Evolutionary conservation across 495 filamentous ascomycete genomes (phyloP), one percentile per base, ranked within the genome.

Genomic region (Zalerion maritima): DNA sequence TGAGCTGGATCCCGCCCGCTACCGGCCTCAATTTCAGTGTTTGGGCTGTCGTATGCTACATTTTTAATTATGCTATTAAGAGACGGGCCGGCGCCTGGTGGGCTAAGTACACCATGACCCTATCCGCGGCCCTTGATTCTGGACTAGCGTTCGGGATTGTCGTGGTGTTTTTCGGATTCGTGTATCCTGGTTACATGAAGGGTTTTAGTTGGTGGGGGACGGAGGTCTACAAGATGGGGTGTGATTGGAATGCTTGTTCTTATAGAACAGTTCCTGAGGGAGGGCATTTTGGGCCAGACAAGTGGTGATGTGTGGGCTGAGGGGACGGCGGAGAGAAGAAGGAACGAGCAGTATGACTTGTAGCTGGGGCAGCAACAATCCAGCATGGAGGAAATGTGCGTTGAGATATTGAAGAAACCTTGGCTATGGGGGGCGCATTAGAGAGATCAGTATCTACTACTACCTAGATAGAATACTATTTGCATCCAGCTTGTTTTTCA

Each of bases 71-170:
- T 38, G 45, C 74, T 22, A 70, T 92, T 32, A 64, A 71, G 40
- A 66, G 61, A 4, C 59, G 72, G n/a, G 71, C 67, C 9, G 51
- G 45, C 1, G 70, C 62, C 4, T 91, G 83, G 83, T 87, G 79
- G 81, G 70, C 69, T 2, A 87, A 91, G 49, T 92, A 92, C 49
- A 86, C 77, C 11, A 86, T 86, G 78, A 86, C 79, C 1, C 57
- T 91, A 17, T 76, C 69, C 20, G 83, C 83, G 1, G 83, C 79
- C 7, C 58, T 92, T 21, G 83, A 91, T 31, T 84, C 81, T 2
- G 79, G 79, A 1, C 45, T 87, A 10, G 83, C 83, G 3, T 75
- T 83, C 41, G 75, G 74, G 0, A 68, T 86, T 2, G 70, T 89
- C 4, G 64, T 87, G 1, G 70, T 89, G 5, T 89, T 93, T 49